These are phyloP conservation scores for Ceratobasidium sp. DNA, from an alignment of 1,284 basidiomycete species.

Conservation along the genomic window DNA sequence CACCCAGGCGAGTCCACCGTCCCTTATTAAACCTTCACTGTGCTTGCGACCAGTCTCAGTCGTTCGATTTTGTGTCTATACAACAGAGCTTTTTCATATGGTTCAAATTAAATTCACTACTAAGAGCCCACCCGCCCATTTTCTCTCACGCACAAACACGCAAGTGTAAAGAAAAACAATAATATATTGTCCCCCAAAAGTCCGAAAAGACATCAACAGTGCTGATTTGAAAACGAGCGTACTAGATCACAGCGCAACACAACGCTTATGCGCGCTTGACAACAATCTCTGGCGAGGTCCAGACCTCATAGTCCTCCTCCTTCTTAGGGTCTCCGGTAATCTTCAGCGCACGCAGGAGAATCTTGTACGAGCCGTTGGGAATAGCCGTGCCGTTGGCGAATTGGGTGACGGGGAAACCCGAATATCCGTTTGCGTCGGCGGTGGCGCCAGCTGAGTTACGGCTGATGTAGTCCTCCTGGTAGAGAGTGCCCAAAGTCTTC, in stretches of 20 bases:
- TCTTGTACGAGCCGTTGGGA: slow-evolving; percentile 45
- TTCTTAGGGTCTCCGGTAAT: slow-evolving; percentile 43
- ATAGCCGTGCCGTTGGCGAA: slow-evolving; percentile 45
- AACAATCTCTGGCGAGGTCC: slow-evolving; percentile 41
- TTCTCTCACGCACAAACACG: too few species aligned
- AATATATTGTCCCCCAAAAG: not conserved
- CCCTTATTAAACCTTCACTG: too few species aligned
- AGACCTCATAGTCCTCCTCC: slow-evolving; percentile 45
- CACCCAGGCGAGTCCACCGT: too few species aligned
- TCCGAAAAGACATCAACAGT: too few species aligned
- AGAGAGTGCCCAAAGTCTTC: slow-evolving; percentile 13
- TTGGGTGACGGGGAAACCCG: not conserved
- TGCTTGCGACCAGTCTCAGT: too few species aligned
- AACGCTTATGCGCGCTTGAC: slow-evolving; percentile 30
- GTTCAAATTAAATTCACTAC: too few species aligned
- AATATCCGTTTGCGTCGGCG: slow-evolving; percentile 20
- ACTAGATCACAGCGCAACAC: too few species aligned
- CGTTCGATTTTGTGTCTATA: too few species aligned
- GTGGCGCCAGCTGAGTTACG: slow-evolving; percentile 16
- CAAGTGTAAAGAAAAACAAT: not conserved
- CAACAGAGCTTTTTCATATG: too few species aligned
- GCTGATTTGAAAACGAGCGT: too few species aligned
- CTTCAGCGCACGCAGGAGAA: slow-evolving; percentile 44
- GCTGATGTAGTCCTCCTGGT: slow-evolving; percentile 21
- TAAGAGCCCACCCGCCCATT: too few species aligned